Conservation (phyloP, 176 grass and related monocot species). For the Avena atlantica region DNA sequence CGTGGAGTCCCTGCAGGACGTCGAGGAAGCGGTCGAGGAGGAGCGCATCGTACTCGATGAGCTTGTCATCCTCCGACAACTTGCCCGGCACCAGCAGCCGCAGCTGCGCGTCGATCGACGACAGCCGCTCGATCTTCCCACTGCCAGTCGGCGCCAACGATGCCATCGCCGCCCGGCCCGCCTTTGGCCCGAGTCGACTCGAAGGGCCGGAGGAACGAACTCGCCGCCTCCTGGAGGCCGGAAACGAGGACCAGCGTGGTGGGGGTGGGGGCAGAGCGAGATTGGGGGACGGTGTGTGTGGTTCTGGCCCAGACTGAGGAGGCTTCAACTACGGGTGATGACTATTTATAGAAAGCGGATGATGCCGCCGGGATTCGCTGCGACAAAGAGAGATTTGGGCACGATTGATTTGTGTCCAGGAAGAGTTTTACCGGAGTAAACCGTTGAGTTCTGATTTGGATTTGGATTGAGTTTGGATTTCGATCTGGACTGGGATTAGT, state of each 20-base stretch:
- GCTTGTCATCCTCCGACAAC: constrained; percentile 73
- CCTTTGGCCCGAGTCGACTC: neutral
- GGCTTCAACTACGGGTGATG: neutral
- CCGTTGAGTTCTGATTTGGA: neutral
- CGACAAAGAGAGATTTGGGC: neutral
- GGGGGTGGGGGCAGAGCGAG: neutral
- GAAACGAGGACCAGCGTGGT: neutral
- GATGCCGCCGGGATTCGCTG: neutral
- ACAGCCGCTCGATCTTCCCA: constrained; percentile 61
- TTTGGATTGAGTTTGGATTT: neutral
- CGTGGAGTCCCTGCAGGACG: constrained; percentile 68
- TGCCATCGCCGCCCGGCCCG: constrained; percentile 8
- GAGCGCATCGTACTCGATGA: constrained; percentile 75
- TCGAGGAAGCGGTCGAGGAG: constrained; percentile 81
- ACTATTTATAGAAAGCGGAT: constrained; percentile 26
- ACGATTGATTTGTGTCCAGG: neutral
- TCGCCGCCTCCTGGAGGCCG: neutral
- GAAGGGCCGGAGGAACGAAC: neutral
- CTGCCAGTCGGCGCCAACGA: neutral
- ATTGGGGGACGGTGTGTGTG: constrained; percentile 20
- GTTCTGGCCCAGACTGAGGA: neutral
- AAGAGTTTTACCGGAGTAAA: neutral
- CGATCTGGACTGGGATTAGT: neutral
- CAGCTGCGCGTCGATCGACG: constrained; percentile 78
- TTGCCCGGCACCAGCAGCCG: constrained; percentile 60